phyloP scores from a whole-genome alignment of 164 flowering plant genomes.

The Liquidambar formosana region DNA sequence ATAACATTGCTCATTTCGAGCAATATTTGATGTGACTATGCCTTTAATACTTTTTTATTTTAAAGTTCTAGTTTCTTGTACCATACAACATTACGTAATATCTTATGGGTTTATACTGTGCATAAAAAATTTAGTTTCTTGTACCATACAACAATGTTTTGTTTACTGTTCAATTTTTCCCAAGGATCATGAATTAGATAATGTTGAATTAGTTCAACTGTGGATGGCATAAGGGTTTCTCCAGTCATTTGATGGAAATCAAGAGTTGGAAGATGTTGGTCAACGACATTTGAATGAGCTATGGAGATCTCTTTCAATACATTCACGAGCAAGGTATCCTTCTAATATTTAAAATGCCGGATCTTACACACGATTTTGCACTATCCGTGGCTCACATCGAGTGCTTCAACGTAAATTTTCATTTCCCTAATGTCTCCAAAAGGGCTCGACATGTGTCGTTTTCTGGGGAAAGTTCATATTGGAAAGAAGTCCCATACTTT shows the following conservation, averaged over 20 bases:
- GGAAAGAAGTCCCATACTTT: background rate
- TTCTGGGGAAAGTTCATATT: background rate
- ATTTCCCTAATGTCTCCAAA: too few relatives aligned
- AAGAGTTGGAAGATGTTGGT: slow-evolving; percentile 4
- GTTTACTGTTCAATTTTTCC: slow-evolving; percentile 13
- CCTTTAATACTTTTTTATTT: too few relatives aligned
- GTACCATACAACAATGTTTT: slow-evolving; percentile 14
- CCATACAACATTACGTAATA: too few relatives aligned
- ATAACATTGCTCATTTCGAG: too few relatives aligned
- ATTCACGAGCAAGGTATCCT: background rate
- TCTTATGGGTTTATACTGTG: too few relatives aligned
- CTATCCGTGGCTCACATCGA: background rate
- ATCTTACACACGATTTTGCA: slow-evolving; percentile 8
- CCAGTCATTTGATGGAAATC: background rate
- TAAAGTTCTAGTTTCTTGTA: too few relatives aligned
- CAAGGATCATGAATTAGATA: slow-evolving; percentile 1
- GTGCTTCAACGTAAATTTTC: too few relatives aligned
- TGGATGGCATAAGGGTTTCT: slow-evolving; percentile 15
- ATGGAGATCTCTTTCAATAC: background rate
- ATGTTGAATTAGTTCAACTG: background rate
- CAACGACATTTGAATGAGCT: background rate
- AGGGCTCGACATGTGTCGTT: background rate
- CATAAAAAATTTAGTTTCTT: too few relatives aligned
- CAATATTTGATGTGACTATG: too few relatives aligned
- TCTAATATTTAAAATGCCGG: background rate